These are phyloP conservation scores for Chenopodium berlandieri DNA, from an alignment of 148 eudicot species.

Conservation along the genomic window DNA sequence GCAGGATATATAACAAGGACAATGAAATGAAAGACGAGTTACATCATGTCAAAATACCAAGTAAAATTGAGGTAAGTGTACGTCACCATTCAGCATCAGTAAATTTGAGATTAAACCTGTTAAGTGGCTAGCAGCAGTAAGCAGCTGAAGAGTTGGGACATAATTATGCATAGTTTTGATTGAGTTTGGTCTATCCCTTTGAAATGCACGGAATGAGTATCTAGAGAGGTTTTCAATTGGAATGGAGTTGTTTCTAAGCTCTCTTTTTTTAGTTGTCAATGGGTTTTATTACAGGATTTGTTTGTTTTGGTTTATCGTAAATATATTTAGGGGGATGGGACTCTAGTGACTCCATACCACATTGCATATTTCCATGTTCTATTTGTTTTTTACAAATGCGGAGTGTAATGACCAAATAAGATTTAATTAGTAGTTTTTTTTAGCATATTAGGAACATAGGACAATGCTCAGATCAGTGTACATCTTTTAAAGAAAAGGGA, in stretches of 20 bases:
- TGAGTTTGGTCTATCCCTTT: not conserved
- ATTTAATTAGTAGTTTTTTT: no score
- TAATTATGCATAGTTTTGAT: not conserved
- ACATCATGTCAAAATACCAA: conserved; percentile 30
- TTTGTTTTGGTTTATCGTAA: not conserved
- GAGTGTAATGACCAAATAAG: no score
- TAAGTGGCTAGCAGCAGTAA: not conserved
- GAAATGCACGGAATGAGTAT: not conserved
- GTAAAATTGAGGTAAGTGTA: conserved; percentile 30
- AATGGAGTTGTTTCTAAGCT: not conserved
- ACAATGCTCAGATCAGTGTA: not conserved
- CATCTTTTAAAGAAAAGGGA: not conserved
- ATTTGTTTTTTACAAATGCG: not conserved
- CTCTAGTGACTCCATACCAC: not conserved
- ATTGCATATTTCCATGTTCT: not conserved
- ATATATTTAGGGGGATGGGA: not conserved
- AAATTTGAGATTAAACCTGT: not conserved
- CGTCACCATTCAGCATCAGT: not conserved
- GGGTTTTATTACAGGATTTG: no score
- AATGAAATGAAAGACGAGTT: conserved; percentile 28
- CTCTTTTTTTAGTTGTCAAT: not conserved
- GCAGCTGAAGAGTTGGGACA: not conserved
- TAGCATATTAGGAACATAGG: not conserved
- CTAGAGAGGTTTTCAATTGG: not conserved
- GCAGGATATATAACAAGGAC: conserved; percentile 54